These are phyloP conservation scores for Neospermospora avenae DNA, from an alignment of 2,329 filamentous ascomycete species.

Conservation along the genomic window DNA sequence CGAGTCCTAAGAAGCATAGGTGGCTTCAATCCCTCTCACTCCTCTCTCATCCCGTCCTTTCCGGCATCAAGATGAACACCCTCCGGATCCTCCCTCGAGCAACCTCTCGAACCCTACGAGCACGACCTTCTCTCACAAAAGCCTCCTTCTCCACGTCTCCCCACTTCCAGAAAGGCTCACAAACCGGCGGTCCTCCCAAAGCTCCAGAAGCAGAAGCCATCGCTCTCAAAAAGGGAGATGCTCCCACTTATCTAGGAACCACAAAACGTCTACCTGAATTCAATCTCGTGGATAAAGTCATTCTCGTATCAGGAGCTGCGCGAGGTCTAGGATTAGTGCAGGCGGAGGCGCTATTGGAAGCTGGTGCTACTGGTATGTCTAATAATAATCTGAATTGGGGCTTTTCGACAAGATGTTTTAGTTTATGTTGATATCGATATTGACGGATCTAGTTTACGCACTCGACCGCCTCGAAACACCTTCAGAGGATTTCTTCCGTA, in stretches of 20 bases:
- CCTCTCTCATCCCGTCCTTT: not conserved
- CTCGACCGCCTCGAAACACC: slow-evolving; percentile 40
- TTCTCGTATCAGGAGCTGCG: slow-evolving; percentile 69
- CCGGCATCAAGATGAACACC: not conserved
- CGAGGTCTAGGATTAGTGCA: slow-evolving; percentile 71
- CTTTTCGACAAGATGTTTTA: no score
- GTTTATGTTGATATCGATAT: not conserved
- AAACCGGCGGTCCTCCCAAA: slow-evolving; percentile 12
- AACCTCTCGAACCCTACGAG: not conserved
- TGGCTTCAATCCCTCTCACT: not conserved
- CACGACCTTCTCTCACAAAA: not conserved
- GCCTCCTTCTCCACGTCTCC: slow-evolving; percentile 10
- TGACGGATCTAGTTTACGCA: slow-evolving; percentile 25
- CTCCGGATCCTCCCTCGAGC: not conserved
- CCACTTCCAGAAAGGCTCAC: not conserved
- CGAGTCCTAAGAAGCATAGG: not conserved
- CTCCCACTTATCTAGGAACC: slow-evolving; percentile 25
- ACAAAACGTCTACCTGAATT: slow-evolving; percentile 51
- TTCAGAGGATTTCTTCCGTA: slow-evolving; percentile 54
- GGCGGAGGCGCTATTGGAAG: slow-evolving; percentile 70
- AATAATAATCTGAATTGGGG: not conserved
- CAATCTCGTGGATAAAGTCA: slow-evolving; percentile 62
- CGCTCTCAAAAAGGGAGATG: slow-evolving; percentile 7
- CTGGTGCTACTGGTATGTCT: slow-evolving; percentile 60
- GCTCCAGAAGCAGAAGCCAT: slow-evolving; percentile 19